phyloP scores from a whole-genome alignment of 2,329 filamentous ascomycete genomes.

The Calonectria leucothoes region DNA sequence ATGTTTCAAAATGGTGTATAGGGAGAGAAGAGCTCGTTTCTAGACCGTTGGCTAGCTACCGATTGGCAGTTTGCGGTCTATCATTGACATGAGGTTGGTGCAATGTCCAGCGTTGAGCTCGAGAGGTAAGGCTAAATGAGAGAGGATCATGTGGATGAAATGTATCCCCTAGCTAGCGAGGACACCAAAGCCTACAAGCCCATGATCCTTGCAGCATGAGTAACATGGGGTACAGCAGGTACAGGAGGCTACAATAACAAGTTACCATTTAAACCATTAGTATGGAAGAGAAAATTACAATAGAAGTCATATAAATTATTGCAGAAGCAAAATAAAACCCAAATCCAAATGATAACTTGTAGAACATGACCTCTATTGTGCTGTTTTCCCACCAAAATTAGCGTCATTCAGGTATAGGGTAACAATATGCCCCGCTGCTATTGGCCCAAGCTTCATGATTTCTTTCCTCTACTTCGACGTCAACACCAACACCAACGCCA shows the following conservation, averaged over 20 bases:
- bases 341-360: neutral
- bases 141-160: neutral
- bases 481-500: conserved; percentile 3
- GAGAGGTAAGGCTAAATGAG: neutral
- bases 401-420: conserved; percentile 18
- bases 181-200: neutral
- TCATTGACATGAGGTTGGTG: neutral
- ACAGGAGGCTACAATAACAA: no score
- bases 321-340: neutral
- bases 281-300: neutral
- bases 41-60: neutral
- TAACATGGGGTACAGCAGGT: neutral
- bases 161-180: neutral
- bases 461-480: conserved; percentile 18
- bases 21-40: neutral
- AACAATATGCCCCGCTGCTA: conserved; percentile 10
- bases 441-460: conserved; percentile 26
- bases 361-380: neutral
- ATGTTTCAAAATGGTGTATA: neutral
- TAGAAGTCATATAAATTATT: no score
- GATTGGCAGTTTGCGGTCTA: no score
- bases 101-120: neutral
- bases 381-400: neutral
- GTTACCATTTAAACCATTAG: neutral
- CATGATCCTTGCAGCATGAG: neutral